A percentile compares a stretch with the other conserved stretches of the same genome.
phyloP scores from a whole-genome alignment of 768 basidiomycete species.

The Lactifluus volemus region DNA sequence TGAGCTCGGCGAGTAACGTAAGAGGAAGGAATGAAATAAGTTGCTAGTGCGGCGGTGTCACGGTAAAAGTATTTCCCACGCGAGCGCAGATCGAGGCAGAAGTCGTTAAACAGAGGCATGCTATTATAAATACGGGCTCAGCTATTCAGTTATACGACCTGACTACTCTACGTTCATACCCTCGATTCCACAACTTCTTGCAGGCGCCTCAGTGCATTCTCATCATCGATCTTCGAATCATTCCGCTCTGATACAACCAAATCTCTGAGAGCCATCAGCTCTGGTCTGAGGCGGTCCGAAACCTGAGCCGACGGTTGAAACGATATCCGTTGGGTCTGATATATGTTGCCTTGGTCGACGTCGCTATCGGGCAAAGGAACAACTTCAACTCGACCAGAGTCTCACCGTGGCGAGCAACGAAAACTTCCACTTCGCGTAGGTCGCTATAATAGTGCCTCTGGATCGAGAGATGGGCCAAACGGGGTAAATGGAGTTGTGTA shows the following conservation, averaged over 20 bases:
- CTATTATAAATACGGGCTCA: background rate
- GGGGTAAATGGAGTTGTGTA: background rate
- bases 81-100: conserved; percentile 24
- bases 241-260: too few species aligned
- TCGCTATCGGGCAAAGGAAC: too few species aligned
- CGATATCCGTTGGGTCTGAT: background rate
- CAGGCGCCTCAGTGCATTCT: background rate
- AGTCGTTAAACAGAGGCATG: background rate
- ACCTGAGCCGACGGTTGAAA: background rate
- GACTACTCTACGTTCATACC: too few species aligned
- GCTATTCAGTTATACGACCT: too few species aligned
- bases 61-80: conserved; percentile 56
- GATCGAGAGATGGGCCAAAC: background rate
- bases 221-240: background rate
- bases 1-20: conserved; percentile 34
- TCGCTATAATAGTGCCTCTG: background rate
- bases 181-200: background rate
- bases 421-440: too few species aligned
- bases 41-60: conserved; percentile 51
- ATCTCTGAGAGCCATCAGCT: too few species aligned
- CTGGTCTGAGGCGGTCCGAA: background rate
- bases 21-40: conserved; percentile 48
- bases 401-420: too few species aligned
- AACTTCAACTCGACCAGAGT: too few species aligned
- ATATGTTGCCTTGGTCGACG: background rate